Conservation (phyloP, 768 basidiomycete genomes). For the Rubroboletus satanas region DNA sequence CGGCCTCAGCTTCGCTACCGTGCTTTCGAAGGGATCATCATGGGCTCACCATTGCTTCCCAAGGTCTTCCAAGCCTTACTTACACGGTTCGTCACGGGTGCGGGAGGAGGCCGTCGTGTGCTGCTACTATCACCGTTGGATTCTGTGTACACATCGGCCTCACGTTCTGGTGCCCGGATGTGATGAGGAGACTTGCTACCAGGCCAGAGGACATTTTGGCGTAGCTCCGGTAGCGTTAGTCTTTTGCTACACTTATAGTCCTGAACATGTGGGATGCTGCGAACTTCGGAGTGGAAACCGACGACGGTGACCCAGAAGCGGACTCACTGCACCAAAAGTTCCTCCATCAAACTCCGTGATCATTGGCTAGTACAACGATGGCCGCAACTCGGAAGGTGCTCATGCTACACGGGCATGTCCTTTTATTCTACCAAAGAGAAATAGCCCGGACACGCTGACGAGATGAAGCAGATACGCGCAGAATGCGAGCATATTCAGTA, state of each 20-base stretch:
- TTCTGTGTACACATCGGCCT: neutral
- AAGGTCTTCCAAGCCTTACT: neutral
- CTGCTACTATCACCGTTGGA: neutral
- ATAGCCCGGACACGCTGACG: neutral
- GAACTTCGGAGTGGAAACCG: neutral
- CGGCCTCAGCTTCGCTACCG: neutral
- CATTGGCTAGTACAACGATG: conserved; percentile 12
- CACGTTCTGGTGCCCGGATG: neutral
- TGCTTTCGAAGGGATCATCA: neutral
- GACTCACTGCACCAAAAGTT: neutral
- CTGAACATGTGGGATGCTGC: neutral
- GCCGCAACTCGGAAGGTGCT: conserved; percentile 34
- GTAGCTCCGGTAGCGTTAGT: neutral
- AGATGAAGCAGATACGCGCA: conserved; percentile 55
- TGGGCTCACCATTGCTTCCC: neutral
- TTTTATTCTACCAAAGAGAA: neutral
- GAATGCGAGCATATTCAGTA: conserved; percentile 66
- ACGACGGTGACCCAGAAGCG: neutral
- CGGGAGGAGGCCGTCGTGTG: neutral
- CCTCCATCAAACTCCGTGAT: neutral
- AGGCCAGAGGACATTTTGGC: neutral
- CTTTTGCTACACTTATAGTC: neutral
- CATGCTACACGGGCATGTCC: conserved; percentile 44
- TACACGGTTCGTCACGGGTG: neutral
- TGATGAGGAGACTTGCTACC: neutral